A percentile compares a stretch with the other conserved stretches of the same genome.
Conservation (phyloP, 306 rosid species). For the Vachellia collinsii region DNA sequence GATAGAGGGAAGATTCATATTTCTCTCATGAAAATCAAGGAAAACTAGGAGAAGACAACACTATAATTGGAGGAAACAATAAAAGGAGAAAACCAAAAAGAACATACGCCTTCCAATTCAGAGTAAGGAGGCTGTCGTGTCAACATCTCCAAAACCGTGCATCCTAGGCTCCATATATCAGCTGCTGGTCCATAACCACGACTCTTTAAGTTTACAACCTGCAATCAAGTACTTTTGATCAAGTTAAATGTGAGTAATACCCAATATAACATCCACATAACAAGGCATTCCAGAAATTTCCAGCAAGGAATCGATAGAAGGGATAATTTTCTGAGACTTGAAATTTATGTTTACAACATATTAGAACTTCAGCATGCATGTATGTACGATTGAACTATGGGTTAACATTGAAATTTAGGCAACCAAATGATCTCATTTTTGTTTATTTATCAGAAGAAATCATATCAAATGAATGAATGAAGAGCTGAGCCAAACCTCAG, state of each 20-base stretch:
- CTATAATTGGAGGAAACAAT: not conserved
- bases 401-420: not conserved
- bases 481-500: constrained; percentile 56
- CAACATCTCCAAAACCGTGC: constrained; percentile 66
- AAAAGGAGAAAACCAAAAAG: not conserved
- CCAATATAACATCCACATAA: not conserved
- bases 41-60: not conserved
- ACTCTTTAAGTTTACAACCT: constrained; percentile 59
- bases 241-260: not conserved
- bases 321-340: constrained; percentile 6
- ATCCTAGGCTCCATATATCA: constrained; percentile 74
- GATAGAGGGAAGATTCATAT: not conserved
- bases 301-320: constrained; percentile 9
- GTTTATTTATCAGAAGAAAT: constrained; percentile 25
- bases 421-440: constrained; percentile 22
- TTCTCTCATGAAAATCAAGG: not conserved
- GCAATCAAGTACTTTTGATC: constrained; percentile 27
- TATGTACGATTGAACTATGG: not conserved
- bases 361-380: not conserved
- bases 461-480: constrained; percentile 17
- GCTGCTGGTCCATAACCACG: constrained; percentile 61
- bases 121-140: constrained; percentile 55
- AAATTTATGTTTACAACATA: not conserved
- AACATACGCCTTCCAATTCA: constrained; percentile 61
- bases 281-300: constrained; percentile 13